These are phyloP conservation scores for Lentinula sp. DNA, from an alignment of 768 basidiomycete genomes.

Conservation along the genomic window DNA sequence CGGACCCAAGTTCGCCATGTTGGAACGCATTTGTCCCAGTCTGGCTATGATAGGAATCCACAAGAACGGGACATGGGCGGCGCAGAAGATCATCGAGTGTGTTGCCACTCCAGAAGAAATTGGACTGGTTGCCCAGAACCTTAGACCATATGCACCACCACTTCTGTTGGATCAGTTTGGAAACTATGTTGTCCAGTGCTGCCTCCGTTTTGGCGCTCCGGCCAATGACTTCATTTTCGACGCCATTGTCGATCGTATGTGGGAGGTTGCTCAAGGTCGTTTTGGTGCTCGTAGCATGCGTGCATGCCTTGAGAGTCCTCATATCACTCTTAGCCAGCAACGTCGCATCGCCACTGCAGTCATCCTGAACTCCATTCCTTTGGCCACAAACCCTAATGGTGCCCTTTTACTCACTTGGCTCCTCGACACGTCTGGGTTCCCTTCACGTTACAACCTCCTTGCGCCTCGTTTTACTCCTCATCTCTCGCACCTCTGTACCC, in stretches of 20 bases:
- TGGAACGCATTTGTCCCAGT: conserved; percentile 90
- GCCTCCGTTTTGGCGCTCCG: conserved; percentile 75
- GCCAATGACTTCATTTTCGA: conserved; percentile 96
- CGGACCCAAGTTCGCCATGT: conserved; percentile 76
- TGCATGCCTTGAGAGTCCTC: conserved; percentile 89
- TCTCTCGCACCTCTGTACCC: conserved; percentile 93
- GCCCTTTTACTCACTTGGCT: conserved; percentile 95
- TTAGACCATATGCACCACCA: conserved; percentile 89
- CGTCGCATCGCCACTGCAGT: conserved; percentile 93
- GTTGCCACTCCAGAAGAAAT: conserved; percentile 86
- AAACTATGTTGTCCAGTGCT: conserved; percentile 90
- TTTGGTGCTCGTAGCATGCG: conserved; percentile 98
- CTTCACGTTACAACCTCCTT: conserved; percentile 89
- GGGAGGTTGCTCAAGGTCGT: conserved; percentile 97
- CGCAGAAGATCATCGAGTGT: conserved; percentile 98
- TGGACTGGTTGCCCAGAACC: conserved; percentile 74
- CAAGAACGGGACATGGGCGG: conserved; percentile 99
- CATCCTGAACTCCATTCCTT: conserved; percentile 94
- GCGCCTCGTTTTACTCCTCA: conserved; percentile 97
- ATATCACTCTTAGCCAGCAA: conserved; percentile 84
- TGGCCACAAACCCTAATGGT: conserved; percentile 97
- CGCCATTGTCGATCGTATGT: conserved; percentile 95
- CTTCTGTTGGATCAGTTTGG: conserved; percentile 91
- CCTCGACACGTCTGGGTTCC: conserved; percentile 90
- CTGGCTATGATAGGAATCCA: conserved; percentile 97